Conservation (phyloP, 495 filamentous ascomycete genomes). For the Aspergillus incahuasiensis region DNA sequence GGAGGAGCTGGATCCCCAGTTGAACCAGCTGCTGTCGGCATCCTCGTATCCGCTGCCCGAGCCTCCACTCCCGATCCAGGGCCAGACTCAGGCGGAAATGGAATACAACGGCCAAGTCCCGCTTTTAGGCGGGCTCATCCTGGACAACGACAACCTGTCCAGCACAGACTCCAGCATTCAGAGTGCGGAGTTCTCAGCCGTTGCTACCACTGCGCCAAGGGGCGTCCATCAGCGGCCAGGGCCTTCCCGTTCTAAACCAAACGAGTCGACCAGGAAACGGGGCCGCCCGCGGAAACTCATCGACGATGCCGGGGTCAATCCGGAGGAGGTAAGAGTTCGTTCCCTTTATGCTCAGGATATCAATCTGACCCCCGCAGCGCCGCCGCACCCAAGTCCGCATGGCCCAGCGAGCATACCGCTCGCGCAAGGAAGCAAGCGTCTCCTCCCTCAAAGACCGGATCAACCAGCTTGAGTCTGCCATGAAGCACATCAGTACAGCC, state of each 20-base stretch:
- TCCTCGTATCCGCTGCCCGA: constrained; percentile 24
- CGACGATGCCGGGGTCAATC: constrained; percentile 10
- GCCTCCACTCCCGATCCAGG: neutral
- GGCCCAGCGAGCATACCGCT: constrained; percentile 79
- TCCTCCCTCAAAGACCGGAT: constrained; percentile 66
- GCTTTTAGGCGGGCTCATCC: neutral
- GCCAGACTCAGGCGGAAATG: neutral
- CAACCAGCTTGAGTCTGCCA: constrained; percentile 56
- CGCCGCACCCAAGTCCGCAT: constrained; percentile 83
- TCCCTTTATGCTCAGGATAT: too few relatives aligned
- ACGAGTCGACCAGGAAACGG: constrained; percentile 15
- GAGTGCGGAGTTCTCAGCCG: neutral
- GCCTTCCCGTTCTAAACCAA: too few relatives aligned
- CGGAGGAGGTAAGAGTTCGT: constrained; percentile 18
- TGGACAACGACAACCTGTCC: neutral
- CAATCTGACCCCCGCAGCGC: constrained; percentile 44
- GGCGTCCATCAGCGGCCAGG: neutral
- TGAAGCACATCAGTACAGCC: constrained; percentile 69
- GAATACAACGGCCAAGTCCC: neutral
- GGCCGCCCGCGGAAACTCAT: constrained; percentile 17
- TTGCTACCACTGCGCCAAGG: neutral
- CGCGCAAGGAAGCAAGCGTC: constrained; percentile 78
- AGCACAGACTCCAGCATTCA: neutral
- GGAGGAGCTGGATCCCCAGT: constrained; percentile 6
- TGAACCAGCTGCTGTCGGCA: constrained; percentile 21